Evolutionary conservation across 176 grass and related monocot species (phyloP).

Genomic region (Carex myosuroides): DNA sequence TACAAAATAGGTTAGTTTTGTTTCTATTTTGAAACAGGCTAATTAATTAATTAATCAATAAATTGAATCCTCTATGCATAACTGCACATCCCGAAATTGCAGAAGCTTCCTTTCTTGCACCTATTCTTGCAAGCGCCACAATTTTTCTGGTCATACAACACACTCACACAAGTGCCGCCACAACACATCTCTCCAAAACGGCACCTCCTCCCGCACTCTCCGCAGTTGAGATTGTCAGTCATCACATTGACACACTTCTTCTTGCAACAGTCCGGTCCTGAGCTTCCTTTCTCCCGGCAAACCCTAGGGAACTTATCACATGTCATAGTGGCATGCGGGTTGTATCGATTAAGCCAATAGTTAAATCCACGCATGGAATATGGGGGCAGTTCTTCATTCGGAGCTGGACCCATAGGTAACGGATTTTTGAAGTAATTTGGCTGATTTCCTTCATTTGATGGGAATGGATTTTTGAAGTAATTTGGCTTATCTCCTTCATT

Average conservation of each 20-base stretch:
- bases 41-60: neutral
- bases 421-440: neutral
- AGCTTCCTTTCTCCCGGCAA: slow-evolving; percentile 15
- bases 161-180: slow-evolving; percentile 11
- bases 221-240: slow-evolving; percentile 19
- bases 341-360: neutral
- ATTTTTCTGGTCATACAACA: slow-evolving; percentile 21
- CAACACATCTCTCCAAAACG: slow-evolving; percentile 24
- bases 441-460: neutral
- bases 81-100: slow-evolving; percentile 23
- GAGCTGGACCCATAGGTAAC: neutral
- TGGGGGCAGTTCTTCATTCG: neutral
- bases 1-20: neutral
- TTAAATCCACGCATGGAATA: neutral
- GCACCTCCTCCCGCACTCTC: slow-evolving; percentile 24
- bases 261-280: slow-evolving; percentile 19
- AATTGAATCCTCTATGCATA: slow-evolving; percentile 13
- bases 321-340: neutral
- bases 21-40: neutral
- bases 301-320: slow-evolving; percentile 19
- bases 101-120: slow-evolving; percentile 24
- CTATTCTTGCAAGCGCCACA: slow-evolving; percentile 22
- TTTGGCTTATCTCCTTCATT: neutral
- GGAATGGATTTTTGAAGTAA: neutral
- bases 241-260: slow-evolving; percentile 14